Base-by-base conservation (phyloP, 169 alveolate genomes). In the Eimeria maxima region DNA sequence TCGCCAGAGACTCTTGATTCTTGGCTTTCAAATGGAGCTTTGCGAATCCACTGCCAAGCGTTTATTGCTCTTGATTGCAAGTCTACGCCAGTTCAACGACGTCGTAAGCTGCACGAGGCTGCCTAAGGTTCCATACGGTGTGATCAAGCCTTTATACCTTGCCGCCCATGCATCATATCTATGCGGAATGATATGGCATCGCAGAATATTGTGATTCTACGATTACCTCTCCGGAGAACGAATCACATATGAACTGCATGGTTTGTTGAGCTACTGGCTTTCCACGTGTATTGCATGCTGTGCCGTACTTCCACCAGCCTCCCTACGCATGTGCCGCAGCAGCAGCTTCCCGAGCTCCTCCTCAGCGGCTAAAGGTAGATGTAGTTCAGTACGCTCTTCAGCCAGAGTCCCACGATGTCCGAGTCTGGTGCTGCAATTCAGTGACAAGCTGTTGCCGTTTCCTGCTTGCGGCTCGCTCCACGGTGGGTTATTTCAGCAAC, bases 1-100 rank as follows among this genome's bases (percentile, higher is more conserved):
- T 78, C 93, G 45, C 86, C 74, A 44, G 91, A 87, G 29, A 93
- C 93, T 53, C 74, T 93, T 22, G 90, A 93, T 10, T 78, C 88
- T 38, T 93, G 96, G 96, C 96, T 93, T 27, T 73, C 73, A 14
- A 87, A 93, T n/a, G 96, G 96, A 20, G 84, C 96, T 11, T 87
- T 93, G 18, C 92, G 92, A 27, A 57, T 84, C 63, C 65, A 84
- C 76, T 84, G 92, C 65, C 92, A 84, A 44, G 92, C 92, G 42
- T 84, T 84, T 84, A 84, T 84, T 42, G 92, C 92, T 7, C 92
- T 84, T 11, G 92, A 84, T 44, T 84, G 92, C 92, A 84, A 84
- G 57, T 84, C 92, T 14, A 67, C 67, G n/a, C 67, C 42, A 1
- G 44, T 80, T 67, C 90, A 45, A 53, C 63, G 44, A 20, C 38